phyloP scores from a whole-genome alignment of 768 basidiomycete species.

The Trametes cingulata region DNA sequence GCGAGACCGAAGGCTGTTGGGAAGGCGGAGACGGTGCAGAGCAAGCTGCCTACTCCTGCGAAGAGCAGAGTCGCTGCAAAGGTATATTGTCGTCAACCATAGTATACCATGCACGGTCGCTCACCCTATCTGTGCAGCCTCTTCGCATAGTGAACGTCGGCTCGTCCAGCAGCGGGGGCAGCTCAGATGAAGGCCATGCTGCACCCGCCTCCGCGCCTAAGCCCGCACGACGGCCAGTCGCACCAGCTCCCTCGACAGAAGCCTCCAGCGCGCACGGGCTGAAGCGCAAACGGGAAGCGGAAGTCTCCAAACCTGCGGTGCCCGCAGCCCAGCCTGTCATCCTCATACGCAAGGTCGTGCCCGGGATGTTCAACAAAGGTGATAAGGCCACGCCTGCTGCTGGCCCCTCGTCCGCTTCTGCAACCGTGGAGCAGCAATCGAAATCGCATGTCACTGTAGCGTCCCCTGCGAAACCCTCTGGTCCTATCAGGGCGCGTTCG shows the following conservation, averaged over 20 bases:
- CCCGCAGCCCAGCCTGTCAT: conserved; percentile 32
- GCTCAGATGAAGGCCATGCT: conserved; percentile 17
- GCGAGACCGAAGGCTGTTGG: conserved; percentile 24
- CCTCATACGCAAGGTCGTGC: conserved; percentile 38
- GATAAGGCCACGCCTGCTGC: neutral
- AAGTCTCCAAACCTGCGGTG: conserved; percentile 27
- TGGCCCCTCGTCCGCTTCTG: neutral
- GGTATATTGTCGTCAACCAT: neutral
- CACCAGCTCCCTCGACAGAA: neutral
- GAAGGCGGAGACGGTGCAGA: neutral
- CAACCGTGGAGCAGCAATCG: conserved; percentile 3
- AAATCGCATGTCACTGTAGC: neutral
- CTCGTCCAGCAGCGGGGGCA: conserved; percentile 17
- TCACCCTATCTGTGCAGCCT: neutral
- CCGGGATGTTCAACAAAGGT: conserved; percentile 34
- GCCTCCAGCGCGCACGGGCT: conserved; percentile 18
- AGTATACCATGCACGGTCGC: neutral
- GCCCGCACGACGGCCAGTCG: neutral
- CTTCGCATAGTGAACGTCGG: conserved; percentile 18
- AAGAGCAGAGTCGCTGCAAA: neutral
- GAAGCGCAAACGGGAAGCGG: conserved; percentile 34
- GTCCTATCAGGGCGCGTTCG: conserved; percentile 41
- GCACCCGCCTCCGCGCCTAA: neutral
- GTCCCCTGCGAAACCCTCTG: conserved; percentile 19
- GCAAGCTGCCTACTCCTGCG: conserved; percentile 13